Base-by-base conservation (phyloP, 257 asterid genomes). In the Plantago elongata region DNA sequence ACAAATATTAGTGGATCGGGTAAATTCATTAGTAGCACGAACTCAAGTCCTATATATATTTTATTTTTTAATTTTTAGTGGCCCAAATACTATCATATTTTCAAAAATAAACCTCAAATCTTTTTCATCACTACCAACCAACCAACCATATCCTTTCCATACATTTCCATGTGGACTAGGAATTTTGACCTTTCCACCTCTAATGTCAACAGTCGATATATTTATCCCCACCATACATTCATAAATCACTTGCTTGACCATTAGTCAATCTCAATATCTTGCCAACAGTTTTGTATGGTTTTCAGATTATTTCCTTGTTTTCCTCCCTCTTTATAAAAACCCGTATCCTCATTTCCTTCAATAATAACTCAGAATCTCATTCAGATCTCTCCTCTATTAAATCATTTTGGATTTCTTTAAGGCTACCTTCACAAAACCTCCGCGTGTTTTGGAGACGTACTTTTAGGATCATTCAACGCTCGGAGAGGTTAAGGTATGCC, bases 151-250 rank as follows among this genome's bases (percentile, higher is more conserved):
- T 60, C 54, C 42, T 37, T 60, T 27, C 54, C 12, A 9, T 18
- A 34, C 13, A 50, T 11, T 54, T 51, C 64, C 64, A 60, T 22
- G 64, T 60, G 64, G 49, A 57, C 30, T 42, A 57, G 48, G 13
- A 34, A 9, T 43, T 44, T 60, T 45, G 64, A 45, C 64, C 64
- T 45, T 45, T 60, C 64, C 54, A 60, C 9, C 49, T 44, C 54
- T 12, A 29, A 27, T n/a, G n/a, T n/a, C 57, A 17, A 52, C 18
- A 52, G 38, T 52, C 2, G 27, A 22, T 17, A 44, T 48, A 11
- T 58, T 62, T 62, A 13, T 42, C 54, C 0, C 57, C 71, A 50
- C 87, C 90, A 72, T 67, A 61, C 63, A 70, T 45, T 62, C 40
- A 34, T 34, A 38, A 3, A 13, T 9, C 54, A 50, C 9, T 47